Percentiles rank a stretch among this genome's conserved stretches.
Conservation (phyloP, 257 asterid species). For the Cynanchum wilfordii region DNA sequence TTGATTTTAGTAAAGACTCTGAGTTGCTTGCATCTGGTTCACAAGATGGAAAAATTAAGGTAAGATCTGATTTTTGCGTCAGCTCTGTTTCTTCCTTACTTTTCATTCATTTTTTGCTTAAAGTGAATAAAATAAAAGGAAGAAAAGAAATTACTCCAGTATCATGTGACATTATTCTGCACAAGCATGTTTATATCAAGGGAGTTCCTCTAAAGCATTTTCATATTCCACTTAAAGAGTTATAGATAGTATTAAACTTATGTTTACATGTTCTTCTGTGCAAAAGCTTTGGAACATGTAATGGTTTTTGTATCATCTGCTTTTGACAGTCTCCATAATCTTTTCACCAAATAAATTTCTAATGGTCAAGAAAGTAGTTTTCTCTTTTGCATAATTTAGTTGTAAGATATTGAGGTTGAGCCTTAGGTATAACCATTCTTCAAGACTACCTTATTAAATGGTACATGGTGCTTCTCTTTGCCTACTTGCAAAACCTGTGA, state of each 20-base stretch:
- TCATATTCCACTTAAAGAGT: neutral
- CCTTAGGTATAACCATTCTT: neutral
- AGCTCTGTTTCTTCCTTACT: neutral
- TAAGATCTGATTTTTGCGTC: conserved; percentile 14
- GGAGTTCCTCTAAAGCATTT: neutral
- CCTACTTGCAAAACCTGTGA: neutral
- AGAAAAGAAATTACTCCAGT: neutral
- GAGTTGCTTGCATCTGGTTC: conserved; percentile 98
- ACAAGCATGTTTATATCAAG: neutral
- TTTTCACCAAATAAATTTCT: neutral
- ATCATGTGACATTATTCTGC: neutral
- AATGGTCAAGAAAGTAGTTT: neutral
- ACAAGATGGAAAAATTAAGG: conserved; percentile 98
- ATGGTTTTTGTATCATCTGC: neutral
- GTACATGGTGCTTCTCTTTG: neutral
- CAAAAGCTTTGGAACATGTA: neutral
- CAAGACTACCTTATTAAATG: neutral
- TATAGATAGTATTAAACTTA: neutral
- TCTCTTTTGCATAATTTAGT: neutral
- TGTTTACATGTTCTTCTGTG: neutral
- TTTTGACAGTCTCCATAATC: neutral
- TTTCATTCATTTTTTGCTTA: neutral
- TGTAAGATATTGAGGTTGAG: neutral
- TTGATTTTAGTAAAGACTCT: conserved; percentile 96
- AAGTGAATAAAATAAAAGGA: neutral